Base-by-base conservation (phyloP, 371 early-diverging fungal genomes). In the Mucor ambiguus region DNA sequence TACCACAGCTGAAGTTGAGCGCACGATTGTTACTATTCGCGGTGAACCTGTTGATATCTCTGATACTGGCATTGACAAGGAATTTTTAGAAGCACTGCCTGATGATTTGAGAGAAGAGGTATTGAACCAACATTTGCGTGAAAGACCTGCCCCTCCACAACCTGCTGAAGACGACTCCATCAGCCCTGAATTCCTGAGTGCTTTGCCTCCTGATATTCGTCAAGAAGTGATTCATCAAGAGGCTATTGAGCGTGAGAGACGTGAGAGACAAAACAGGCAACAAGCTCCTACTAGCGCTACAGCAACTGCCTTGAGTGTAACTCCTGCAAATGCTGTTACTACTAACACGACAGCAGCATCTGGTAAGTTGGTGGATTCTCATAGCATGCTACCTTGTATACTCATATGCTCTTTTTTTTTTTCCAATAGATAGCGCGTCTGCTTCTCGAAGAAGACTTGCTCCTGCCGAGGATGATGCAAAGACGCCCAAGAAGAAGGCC, bases 71-170 rank as follows among this genome's bases (percentile, higher is more conserved):
- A 97, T 98, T 54, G 99, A 98, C 71, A 85, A 90, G 0, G 93
- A 92, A 63, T 98, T 98, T 75, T 79, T 98, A 66, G 92, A 94
- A 71, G 99, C 99, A 2, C 78, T 98, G 48, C 99, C 99, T 0
- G 97, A 97, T 35, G 98, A 98, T 56, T 72, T 98, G 74, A 91
- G 96, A 37, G 87, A 87, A 68, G 98, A 98, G 74, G 97, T 98
- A 8, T 79, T 97, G 24, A 89, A 87, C 66, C 92, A 95, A 35
- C 78, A 78, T 63, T 67, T 75, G 46, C 74, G 65, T 44, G 69
- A 81, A 48, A 69, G 67, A 26, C 61, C 48, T 49, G 20, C 61
- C 8, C 46, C 61, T 29, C 59, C 60, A 12, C 74, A 62, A 54
- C 69, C 74, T 10, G 57, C 73, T 11, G 74, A 76, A 49, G 76